Evolutionary conservation across 2,329 filamentous ascomycete genomes (phyloP).

Genomic region (Diplodia scrobiculata): DNA sequence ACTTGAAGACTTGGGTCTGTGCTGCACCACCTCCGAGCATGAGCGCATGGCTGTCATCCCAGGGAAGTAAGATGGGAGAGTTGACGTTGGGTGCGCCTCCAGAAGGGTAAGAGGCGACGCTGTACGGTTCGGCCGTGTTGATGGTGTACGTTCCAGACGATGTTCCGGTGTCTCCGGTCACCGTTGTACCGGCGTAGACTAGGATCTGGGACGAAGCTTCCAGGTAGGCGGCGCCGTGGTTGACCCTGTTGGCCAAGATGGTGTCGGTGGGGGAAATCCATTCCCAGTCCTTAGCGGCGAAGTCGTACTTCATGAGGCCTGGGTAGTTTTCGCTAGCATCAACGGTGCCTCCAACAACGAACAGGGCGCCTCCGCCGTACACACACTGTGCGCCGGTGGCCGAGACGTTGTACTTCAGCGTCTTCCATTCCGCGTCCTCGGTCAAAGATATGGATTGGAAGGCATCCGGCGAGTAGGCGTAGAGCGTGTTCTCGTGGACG

Average conservation of each 20-base stretch:
- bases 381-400: slow-evolving; percentile 80
- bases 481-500: slow-evolving; percentile 78
- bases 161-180: slow-evolving; percentile 55
- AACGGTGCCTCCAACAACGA: slow-evolving; percentile 71
- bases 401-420: slow-evolving; percentile 64
- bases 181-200: slow-evolving; percentile 75
- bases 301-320: slow-evolving; percentile 72
- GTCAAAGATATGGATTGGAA: slow-evolving; percentile 74
- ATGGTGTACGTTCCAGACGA: slow-evolving; percentile 79
- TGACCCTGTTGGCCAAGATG: slow-evolving; percentile 65
- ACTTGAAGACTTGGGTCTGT: slow-evolving; percentile 72
- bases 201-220: slow-evolving; percentile 70
- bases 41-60: slow-evolving; percentile 69
- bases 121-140: slow-evolving; percentile 65
- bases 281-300: slow-evolving; percentile 61
- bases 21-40: slow-evolving; percentile 71
- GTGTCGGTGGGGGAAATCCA: slow-evolving; percentile 53
- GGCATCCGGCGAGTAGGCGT: slow-evolving; percentile 73
- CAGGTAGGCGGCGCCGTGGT: slow-evolving; percentile 77
- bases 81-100: slow-evolving; percentile 61
- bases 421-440: slow-evolving; percentile 70
- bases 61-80: slow-evolving; percentile 72
- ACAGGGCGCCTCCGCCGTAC: slow-evolving; percentile 69
- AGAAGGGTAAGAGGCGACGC: slow-evolving; percentile 61
- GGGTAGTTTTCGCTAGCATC: slow-evolving; percentile 57